Evolutionary conservation across 1,284 basidiomycete genomes (phyloP), one percentile per base, ranked within the genome.

Genomic region (Cryptococcus jaspeensis): DNA sequence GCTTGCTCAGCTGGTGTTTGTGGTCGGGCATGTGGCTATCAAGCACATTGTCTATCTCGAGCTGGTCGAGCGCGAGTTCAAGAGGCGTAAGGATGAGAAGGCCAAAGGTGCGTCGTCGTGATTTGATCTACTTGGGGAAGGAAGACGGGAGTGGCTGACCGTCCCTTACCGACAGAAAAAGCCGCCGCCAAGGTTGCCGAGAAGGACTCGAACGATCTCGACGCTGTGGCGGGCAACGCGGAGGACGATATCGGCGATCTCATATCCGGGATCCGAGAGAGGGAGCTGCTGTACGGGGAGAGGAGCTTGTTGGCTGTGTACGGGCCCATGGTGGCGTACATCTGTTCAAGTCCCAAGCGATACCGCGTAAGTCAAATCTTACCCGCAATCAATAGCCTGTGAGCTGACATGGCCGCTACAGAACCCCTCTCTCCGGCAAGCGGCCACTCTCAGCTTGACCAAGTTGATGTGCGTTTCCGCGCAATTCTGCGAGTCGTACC

Each of bases 41-140:
- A 98, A 98, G 77, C 93, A 99, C 62, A 92, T 98, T 55, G 93
- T 96, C 23, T 96, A 92, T 73, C 84, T 99, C 35, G 95, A 99
- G 76, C 82, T 97, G 43, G 89, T 98, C n/a, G 95, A 99, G 77
- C 82, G 94, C 39, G 95, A 99, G 73, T 90, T 90, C 85, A 99
- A 99, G 80, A 82, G 93, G 15, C 87, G 95, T 75, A 98, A 97
- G 79, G 92, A 95, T 54, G 91, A 91, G 72, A 87, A 85, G 58
- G 87, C 82, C 20, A 82, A 87, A 66, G 87, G 91, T 89, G 68
- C 55, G 84, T 76, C 23, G 39, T 15, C 28, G 28, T 32, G 9
- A 20, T 35, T 20, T 50, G 3, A 9, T 23, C 32, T 20, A 38
- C 23, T 20, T 38, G 44, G 62, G 16, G 11, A 13, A n/a, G n/a